These are phyloP conservation scores for Pichia exigua DNA, from an alignment of 805 yeast species.

Conservation along the genomic window DNA sequence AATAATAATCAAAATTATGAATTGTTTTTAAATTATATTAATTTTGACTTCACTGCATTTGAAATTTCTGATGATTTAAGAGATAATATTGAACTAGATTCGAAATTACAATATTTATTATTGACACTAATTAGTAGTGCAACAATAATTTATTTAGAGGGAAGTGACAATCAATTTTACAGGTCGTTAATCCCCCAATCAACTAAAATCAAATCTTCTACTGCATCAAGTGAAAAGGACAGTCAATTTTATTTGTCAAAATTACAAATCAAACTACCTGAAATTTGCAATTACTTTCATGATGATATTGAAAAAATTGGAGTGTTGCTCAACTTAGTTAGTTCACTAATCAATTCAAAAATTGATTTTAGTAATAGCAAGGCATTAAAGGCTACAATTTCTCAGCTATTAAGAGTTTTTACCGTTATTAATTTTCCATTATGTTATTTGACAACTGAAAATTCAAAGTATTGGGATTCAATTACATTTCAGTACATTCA, in stretches of 20 bases:
- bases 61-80: slow-evolving; percentile 27
- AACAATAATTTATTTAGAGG: slow-evolving; percentile 24
- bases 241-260: slow-evolving; percentile 13
- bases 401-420: slow-evolving; percentile 4
- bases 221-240: neutral
- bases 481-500: slow-evolving; percentile 13
- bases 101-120: slow-evolving; percentile 26
- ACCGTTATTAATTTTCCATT: slow-evolving; percentile 9
- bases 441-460: neutral
- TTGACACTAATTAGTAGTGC: slow-evolving; percentile 37
- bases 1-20: slow-evolving; percentile 29
- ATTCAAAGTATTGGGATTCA: slow-evolving; percentile 16
- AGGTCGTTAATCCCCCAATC: slow-evolving; percentile 14
- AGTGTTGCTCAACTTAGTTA: slow-evolving; percentile 2
- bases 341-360: neutral
- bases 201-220: neutral
- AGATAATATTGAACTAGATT: slow-evolving; percentile 16
- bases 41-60: slow-evolving; percentile 37
- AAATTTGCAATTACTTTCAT: slow-evolving; percentile 8
- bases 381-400: neutral
- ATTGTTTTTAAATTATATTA: slow-evolving; percentile 32
- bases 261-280: slow-evolving; percentile 8
- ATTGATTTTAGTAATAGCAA: neutral
- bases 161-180: slow-evolving; percentile 14
- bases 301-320: slow-evolving; percentile 12